Evolutionary conservation across 768 basidiomycete genomes (phyloP).

Genomic region (Leccinum longicurvipes): DNA sequence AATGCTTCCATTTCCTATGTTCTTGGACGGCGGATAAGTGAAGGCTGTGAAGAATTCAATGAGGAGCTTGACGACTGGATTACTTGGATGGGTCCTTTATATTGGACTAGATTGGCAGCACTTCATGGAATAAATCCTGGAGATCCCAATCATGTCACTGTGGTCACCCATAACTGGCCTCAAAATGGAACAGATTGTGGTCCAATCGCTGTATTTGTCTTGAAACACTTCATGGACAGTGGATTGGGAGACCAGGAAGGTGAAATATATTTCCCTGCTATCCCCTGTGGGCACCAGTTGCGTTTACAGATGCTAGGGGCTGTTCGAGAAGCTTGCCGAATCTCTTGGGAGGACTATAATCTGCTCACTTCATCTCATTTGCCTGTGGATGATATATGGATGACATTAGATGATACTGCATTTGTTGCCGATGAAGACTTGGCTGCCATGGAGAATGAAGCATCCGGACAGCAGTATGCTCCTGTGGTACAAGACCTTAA

Average conservation of each 20-base stretch:
- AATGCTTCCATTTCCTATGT: background rate
- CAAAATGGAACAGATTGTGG: background rate
- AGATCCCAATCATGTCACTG: background rate
- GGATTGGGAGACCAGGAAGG: background rate
- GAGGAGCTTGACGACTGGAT: background rate
- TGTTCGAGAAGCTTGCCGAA: background rate
- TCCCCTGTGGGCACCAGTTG: background rate
- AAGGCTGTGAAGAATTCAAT: background rate
- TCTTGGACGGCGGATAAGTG: background rate
- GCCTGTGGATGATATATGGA: background rate
- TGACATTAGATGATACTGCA: background rate
- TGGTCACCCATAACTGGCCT: background rate
- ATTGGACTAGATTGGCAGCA: background rate
- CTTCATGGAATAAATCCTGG: background rate
- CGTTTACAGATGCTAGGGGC: background rate
- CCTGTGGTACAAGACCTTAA: background rate
- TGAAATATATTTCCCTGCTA: background rate
- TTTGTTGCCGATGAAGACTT: background rate
- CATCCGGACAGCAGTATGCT: background rate
- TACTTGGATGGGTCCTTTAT: background rate
- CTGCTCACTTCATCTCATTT: background rate
- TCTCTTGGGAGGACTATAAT: background rate
- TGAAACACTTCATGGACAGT: background rate
- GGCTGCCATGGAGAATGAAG: background rate
- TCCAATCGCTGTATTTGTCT: background rate